phyloP scores from a whole-genome alignment of 768 basidiomycete genomes.

The Multifurca ochricompacta region DNA sequence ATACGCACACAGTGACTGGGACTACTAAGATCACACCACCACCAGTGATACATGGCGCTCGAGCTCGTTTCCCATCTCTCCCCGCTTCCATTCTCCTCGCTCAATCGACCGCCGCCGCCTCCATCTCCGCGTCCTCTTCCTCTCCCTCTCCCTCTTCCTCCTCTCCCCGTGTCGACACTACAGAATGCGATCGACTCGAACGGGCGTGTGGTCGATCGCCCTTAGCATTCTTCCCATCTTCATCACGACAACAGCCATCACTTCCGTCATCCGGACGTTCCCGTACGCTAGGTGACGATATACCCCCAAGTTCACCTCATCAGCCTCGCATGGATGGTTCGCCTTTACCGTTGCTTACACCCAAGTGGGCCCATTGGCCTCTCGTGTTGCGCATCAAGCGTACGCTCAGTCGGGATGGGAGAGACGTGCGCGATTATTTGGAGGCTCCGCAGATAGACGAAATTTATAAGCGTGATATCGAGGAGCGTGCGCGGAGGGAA shows the following conservation, averaged over 20 bases:
- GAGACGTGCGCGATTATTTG: conserved; percentile 15
- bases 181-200: conserved; percentile 15
- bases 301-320: conserved; percentile 11
- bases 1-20: too few relatives aligned
- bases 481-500: conserved; percentile 16
- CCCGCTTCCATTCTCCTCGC: not conserved
- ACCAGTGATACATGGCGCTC: not conserved
- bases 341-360: conserved; percentile 1
- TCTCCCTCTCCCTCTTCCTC: conserved; percentile 7
- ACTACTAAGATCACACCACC: too few relatives aligned
- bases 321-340: conserved; percentile 9
- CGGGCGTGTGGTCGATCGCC: conserved; percentile 14
- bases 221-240: not conserved
- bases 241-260: too few relatives aligned
- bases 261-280: too few relatives aligned
- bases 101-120: too few relatives aligned
- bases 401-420: conserved; percentile 6
- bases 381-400: conserved; percentile 17
- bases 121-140: conserved; percentile 13
- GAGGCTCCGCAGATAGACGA: conserved; percentile 12
- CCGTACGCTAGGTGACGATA: too few relatives aligned
- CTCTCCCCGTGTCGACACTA: not conserved
- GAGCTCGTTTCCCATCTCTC: conserved; percentile 12
- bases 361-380: conserved; percentile 16
- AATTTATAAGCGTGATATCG: conserved; percentile 9